Evolutionary conservation across 2,329 filamentous ascomycete genomes (phyloP).

Genomic region (Didymella sp.): DNA sequence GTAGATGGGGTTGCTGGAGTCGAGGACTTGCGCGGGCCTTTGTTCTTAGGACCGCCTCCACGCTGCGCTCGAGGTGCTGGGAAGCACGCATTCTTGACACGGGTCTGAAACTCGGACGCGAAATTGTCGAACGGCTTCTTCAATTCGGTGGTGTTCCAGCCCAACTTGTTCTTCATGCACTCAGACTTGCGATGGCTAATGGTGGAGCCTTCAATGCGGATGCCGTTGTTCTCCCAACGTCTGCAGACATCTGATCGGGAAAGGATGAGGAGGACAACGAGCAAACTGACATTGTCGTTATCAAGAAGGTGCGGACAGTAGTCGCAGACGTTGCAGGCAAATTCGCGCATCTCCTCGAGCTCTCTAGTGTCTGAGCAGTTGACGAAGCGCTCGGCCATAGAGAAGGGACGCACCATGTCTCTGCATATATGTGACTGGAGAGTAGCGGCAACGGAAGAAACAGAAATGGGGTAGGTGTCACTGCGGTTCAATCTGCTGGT

Average conservation of each 20-base stretch:
- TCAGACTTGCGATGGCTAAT: conserved; percentile 49
- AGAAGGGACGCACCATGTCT: conserved; percentile 45
- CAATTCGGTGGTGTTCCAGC: conserved; percentile 43
- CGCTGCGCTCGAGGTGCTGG: conserved; percentile 38
- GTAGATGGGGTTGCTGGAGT: conserved; percentile 29
- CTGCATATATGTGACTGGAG: conserved; percentile 46
- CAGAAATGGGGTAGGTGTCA: conserved; percentile 46
- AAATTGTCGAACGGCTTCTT: conserved; percentile 48
- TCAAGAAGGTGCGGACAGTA: conserved; percentile 50
- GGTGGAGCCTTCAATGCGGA: conserved; percentile 49
- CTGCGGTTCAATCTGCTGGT: conserved; percentile 45
- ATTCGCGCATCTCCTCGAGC: conserved; percentile 42
- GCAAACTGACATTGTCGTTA: conserved; percentile 48
- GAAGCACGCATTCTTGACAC: conserved; percentile 46
- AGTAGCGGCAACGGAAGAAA: conserved; percentile 43
- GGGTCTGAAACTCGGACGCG: conserved; percentile 44
- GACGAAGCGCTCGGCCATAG: conserved; percentile 46
- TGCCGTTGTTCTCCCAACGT: conserved; percentile 47
- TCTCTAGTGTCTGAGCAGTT: conserved; percentile 42
- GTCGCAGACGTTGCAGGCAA: conserved; percentile 47
- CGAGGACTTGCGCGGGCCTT: conserved; percentile 30
- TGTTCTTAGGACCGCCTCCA: conserved; percentile 22
- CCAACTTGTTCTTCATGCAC: conserved; percentile 49
- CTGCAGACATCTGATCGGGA: conserved; percentile 46
- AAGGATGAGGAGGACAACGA: conserved; percentile 47